These are phyloP conservation scores for Tricholoma bakamatsutake DNA, from an alignment of 768 basidiomycete genomes.

Conservation along the genomic window DNA sequence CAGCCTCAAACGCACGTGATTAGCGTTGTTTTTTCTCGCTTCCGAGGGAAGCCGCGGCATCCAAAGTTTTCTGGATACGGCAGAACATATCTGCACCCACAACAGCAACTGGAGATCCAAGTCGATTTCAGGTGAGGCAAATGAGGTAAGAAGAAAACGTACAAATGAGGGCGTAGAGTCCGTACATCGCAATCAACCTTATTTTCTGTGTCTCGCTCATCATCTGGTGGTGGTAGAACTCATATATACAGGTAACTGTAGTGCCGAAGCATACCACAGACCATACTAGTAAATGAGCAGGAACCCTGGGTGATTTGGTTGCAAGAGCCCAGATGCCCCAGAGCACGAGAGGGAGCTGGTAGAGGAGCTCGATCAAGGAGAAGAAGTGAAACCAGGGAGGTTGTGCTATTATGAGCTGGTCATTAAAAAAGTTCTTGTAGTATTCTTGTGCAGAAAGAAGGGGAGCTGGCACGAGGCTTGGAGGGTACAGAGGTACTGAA, in stretches of 20 bases:
- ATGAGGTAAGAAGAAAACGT: background rate
- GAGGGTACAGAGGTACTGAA: slow-evolving; percentile 15
- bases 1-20: background rate
- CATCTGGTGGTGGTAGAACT: slow-evolving; percentile 16
- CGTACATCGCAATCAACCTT: slow-evolving; percentile 14
- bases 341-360: slow-evolving; percentile 16
- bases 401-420: slow-evolving; percentile 17
- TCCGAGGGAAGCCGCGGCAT: slow-evolving; percentile 2
- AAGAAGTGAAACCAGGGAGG: slow-evolving; percentile 20
- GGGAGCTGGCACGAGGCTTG: slow-evolving; percentile 9
- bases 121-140: background rate
- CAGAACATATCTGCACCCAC: slow-evolving; percentile 18
- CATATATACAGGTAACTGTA: slow-evolving; percentile 17
- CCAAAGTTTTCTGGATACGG: slow-evolving; percentile 14
- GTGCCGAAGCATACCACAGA: slow-evolving; percentile 14
- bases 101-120: slow-evolving; percentile 6
- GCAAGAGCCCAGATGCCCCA: slow-evolving; percentile 18
- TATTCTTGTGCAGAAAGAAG: slow-evolving; percentile 15
- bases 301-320: slow-evolving; percentile 15
- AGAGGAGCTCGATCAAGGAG: slow-evolving; percentile 14
- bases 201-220: slow-evolving; percentile 15
- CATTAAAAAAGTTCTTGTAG: slow-evolving; percentile 16
- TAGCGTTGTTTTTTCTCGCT: background rate
- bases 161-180: slow-evolving; percentile 15
- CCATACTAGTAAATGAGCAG: slow-evolving; percentile 16